Evolutionary conservation across 2,329 filamentous ascomycete species (phyloP).

Genomic region (Biscogniauxia marginata): DNA sequence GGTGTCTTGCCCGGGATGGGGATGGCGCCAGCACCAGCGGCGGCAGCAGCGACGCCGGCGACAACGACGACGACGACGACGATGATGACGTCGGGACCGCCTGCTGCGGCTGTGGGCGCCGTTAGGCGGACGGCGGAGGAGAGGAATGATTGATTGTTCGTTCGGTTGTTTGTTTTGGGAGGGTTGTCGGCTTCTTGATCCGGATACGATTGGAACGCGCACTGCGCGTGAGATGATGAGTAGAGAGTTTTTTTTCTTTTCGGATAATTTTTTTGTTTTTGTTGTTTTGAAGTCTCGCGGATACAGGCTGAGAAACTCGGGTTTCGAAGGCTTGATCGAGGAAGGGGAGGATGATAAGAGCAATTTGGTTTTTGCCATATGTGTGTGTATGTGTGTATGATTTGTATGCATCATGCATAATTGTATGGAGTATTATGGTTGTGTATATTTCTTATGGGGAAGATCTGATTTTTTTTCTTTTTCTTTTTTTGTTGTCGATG

Average conservation of each 20-base stretch:
- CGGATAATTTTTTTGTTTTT: background rate
- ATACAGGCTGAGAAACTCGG: too few relatives aligned
- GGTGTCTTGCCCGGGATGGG: background rate
- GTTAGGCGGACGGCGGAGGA: background rate
- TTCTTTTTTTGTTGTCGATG: background rate
- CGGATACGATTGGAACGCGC: too few relatives aligned
- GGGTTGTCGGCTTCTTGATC: too few relatives aligned
- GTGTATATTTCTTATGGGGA: too few relatives aligned
- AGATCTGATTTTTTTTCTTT: background rate
- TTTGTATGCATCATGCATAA: background rate
- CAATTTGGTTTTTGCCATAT: too few relatives aligned
- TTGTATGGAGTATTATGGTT: background rate
- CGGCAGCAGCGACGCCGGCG: background rate
- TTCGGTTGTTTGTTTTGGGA: too few relatives aligned
- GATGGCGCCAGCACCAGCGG: background rate
- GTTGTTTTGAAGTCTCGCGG: too few relatives aligned
- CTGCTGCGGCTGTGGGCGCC: background rate
- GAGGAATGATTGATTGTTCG: too few relatives aligned
- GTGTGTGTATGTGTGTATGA: too few relatives aligned
- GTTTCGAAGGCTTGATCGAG: too few relatives aligned
- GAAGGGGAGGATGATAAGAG: too few relatives aligned
- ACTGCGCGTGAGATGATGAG: too few relatives aligned
- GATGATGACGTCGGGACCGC: background rate
- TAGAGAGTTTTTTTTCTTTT: background rate
- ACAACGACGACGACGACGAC: background rate